These are phyloP conservation scores for Prunus fruticosa DNA, from an alignment of 306 rosid genomes.

Conservation along the genomic window DNA sequence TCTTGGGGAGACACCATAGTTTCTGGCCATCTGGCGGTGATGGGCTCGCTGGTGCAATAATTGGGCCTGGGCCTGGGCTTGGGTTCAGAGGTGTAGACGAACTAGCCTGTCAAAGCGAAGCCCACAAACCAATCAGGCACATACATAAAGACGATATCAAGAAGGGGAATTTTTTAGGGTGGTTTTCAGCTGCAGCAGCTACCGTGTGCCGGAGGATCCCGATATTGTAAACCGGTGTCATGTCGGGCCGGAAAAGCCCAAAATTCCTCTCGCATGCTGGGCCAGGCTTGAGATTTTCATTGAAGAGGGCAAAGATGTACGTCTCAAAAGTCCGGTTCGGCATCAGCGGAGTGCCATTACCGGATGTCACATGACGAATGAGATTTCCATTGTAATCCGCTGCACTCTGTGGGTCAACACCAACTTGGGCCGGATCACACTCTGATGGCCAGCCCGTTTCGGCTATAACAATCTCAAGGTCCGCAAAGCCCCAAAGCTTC, in stretches of 20 bases:
- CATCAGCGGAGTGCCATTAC: conserved; percentile 66
- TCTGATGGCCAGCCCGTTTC: conserved; percentile 78
- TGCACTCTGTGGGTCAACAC: conserved; percentile 43
- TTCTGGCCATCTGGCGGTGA: neutral
- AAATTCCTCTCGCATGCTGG: conserved; percentile 66
- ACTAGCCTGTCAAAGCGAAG: conserved; percentile 41
- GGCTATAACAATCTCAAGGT: conserved; percentile 56
- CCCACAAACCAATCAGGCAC: conserved; percentile 41
- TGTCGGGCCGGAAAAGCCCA: conserved; percentile 59
- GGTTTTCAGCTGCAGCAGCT: conserved; percentile 21
- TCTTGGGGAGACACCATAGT: conserved; percentile 32
- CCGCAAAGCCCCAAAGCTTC: conserved; percentile 53
- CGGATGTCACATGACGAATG: conserved; percentile 51
- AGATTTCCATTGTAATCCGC: conserved; percentile 57
- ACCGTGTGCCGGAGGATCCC: conserved; percentile 50
- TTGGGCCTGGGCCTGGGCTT: neutral
- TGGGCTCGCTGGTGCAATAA: neutral
- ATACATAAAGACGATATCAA: conserved; percentile 24
- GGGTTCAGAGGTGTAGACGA: conserved; percentile 17
- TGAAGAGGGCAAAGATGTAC: conserved; percentile 62
- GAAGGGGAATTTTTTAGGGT: conserved; percentile 9
- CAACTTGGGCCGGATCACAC: conserved; percentile 47
- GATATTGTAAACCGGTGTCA: conserved; percentile 51
- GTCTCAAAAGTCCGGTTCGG: conserved; percentile 75
- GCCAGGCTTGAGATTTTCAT: conserved; percentile 70